Evolutionary conservation across 1,139 yeast species (phyloP).

Genomic region (Maudiozyma humilis): DNA sequence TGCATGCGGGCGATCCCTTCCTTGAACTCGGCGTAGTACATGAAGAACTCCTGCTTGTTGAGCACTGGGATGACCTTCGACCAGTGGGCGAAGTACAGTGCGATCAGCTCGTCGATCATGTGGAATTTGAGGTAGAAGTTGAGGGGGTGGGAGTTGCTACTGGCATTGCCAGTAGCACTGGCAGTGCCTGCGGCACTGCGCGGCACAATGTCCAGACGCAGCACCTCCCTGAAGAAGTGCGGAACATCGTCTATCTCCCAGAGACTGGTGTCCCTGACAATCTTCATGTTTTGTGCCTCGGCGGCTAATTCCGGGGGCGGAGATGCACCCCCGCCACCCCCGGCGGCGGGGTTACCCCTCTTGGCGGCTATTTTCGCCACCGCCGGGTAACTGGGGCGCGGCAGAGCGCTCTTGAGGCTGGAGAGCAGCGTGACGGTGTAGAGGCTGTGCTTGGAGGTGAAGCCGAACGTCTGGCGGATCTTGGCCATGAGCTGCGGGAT

Average conservation of each 20-base stretch:
- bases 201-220: constrained; percentile 20
- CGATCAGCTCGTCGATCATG: constrained; percentile 30
- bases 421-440: constrained; percentile 65
- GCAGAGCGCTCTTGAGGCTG: constrained; percentile 50
- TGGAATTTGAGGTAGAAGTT: constrained; percentile 11
- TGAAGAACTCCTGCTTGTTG: constrained; percentile 56
- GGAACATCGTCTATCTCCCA: constrained; percentile 26
- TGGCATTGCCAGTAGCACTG: neutral
- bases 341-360: constrained; percentile 33
- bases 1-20: constrained; percentile 14
- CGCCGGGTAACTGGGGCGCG: constrained; percentile 39
- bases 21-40: constrained; percentile 45
- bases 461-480: constrained; percentile 61
- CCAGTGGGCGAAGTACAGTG: constrained; percentile 68
- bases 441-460: constrained; percentile 57
- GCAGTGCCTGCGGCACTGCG: no score
- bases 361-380: constrained; percentile 21
- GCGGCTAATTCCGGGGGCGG: neutral
- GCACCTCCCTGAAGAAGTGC: constrained; percentile 17
- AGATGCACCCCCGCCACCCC: neutral
- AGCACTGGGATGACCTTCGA: constrained; percentile 60
- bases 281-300: constrained; percentile 9
- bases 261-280: constrained; percentile 16
- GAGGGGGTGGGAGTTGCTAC: neutral
- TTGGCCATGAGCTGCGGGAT: constrained; percentile 63